Percentiles rank a stretch among this genome's conserved stretches.
phyloP scores from a whole-genome alignment of 73 alveolate genomes.

The Paraurostyla sp. region DNA sequence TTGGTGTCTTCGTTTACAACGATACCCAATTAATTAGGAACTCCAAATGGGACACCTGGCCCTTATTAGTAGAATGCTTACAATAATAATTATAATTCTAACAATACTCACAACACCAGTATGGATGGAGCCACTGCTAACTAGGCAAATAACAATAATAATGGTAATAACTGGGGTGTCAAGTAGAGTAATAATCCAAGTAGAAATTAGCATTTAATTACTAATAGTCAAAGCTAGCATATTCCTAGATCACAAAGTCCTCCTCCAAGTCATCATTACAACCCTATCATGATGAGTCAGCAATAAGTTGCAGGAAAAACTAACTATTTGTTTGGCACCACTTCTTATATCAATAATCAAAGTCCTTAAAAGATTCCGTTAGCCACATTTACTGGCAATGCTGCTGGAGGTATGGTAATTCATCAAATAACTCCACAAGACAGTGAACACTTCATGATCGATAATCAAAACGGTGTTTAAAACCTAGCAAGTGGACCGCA shows the following conservation, averaged over 20 bases:
- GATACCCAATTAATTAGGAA: not conserved
- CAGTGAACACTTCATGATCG: constrained; percentile 15
- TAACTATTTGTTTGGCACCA: not conserved
- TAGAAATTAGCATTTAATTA: not conserved
- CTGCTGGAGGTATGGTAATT: not conserved
- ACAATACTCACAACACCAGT: constrained; percentile 47
- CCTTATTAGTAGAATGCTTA: not conserved
- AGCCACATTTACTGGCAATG: no score
- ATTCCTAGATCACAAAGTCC: constrained; percentile 44
- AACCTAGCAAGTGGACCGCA: no score
- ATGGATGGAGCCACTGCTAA: not conserved
- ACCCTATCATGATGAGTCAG: constrained; percentile 2
- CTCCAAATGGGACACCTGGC: constrained; percentile 10
- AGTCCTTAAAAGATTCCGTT: constrained; percentile 51
- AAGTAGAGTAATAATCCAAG: not conserved
- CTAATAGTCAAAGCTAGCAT: not conserved
- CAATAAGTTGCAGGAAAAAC: not conserved
- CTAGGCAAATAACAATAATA: no score
- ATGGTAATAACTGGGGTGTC: constrained; percentile 8
- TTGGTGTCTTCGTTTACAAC: constrained; percentile 1
- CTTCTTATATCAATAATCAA: not conserved
- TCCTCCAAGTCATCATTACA: constrained; percentile 5
- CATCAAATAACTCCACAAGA: constrained; percentile 35
- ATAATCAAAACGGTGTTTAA: no score
- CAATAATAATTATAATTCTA: constrained; percentile 25